Conservation (phyloP, 1,139 yeast species). For the Pichia sp. region DNA sequence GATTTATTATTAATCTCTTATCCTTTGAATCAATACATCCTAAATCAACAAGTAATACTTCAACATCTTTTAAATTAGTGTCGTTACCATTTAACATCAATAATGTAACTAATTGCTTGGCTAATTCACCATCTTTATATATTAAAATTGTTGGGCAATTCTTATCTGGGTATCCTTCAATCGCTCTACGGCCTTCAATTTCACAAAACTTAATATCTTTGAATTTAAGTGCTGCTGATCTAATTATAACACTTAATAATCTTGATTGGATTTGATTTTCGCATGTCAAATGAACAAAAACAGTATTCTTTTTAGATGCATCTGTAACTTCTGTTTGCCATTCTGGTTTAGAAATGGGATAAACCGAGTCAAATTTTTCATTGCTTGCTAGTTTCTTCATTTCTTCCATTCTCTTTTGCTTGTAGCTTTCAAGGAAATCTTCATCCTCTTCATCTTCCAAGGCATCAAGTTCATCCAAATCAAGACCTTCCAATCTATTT, state of each 20-base stretch:
- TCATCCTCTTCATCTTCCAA: constrained; percentile 35
- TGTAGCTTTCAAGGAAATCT: constrained; percentile 48
- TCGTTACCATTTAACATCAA: constrained; percentile 83
- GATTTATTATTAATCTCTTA: constrained; percentile 61
- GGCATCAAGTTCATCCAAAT: constrained; percentile 76
- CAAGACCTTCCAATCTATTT: constrained; percentile 70
- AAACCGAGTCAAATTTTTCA: constrained; percentile 74
- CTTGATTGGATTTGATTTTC: constrained; percentile 74
- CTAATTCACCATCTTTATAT: constrained; percentile 72
- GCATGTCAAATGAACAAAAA: constrained; percentile 74
- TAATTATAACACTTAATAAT: constrained; percentile 56
- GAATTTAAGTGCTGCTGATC: constrained; percentile 52
- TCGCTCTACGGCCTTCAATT: constrained; percentile 84
- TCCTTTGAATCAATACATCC: constrained; percentile 68
- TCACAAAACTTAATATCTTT: constrained; percentile 91
- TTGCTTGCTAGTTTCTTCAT: constrained; percentile 56
- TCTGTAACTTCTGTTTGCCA: constrained; percentile 83
- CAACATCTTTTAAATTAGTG: constrained; percentile 66
- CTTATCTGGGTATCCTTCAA: constrained; percentile 84
- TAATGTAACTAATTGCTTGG: constrained; percentile 77
- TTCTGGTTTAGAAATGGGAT: constrained; percentile 81
- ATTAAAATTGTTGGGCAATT: constrained; percentile 91
- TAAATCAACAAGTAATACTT: constrained; percentile 60
- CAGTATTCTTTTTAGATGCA: constrained; percentile 60
- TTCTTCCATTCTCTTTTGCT: constrained; percentile 73